Percentiles rank a stretch among this genome's conserved stretches.
phyloP scores from a whole-genome alignment of 768 basidiomycete species.

The Lentinus tigrinus region DNA sequence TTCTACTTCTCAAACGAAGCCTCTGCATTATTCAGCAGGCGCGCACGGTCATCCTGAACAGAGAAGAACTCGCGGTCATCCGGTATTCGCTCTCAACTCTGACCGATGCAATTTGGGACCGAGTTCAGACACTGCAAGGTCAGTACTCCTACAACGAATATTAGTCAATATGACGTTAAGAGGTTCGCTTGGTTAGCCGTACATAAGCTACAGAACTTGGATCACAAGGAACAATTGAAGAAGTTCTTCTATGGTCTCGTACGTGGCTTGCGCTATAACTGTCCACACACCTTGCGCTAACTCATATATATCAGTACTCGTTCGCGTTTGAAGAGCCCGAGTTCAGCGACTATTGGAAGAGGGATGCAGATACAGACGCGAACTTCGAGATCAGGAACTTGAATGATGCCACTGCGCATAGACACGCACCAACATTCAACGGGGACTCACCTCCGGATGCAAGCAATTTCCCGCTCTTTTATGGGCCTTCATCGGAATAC shows the following conservation, averaged over 20 bases:
- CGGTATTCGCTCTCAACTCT: neutral
- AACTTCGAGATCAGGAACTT: too few species aligned
- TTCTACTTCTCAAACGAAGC: conserved; percentile 1
- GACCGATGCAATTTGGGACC: neutral
- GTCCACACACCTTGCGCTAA: neutral
- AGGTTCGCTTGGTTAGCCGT: neutral
- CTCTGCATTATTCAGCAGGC: neutral
- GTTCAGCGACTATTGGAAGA: neutral
- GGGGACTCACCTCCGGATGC: neutral
- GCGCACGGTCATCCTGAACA: neutral
- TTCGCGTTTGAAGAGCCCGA: neutral
- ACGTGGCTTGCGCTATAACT: neutral
- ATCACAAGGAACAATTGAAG: neutral
- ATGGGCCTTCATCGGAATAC: neutral
- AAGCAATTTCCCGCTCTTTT: neutral
- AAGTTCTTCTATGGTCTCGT: conserved; percentile 14
- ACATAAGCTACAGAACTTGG: conserved; percentile 5
- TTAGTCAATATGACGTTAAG: neutral
- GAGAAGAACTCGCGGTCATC: neutral
- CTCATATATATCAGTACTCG: neutral
- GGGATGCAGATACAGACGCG: neutral
- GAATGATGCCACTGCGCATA: too few species aligned
- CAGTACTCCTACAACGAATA: neutral
- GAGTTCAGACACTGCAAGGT: too few species aligned
- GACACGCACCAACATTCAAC: neutral